These are phyloP conservation scores for Fusarium sp. DNA, from an alignment of 2,329 filamentous ascomycete species.

Conservation along the genomic window DNA sequence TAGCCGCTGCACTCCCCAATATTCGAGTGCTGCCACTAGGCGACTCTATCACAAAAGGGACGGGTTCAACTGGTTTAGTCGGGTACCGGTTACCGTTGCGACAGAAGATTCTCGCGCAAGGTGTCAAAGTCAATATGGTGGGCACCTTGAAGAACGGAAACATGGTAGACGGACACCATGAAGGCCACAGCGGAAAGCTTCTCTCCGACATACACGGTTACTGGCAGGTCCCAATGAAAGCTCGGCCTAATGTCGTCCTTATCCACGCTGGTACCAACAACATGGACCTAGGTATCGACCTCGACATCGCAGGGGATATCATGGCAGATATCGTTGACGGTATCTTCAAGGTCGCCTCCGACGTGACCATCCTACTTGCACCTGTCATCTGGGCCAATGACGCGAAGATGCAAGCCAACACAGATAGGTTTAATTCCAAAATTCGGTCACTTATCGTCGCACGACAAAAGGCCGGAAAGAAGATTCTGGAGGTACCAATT, in stretches of 20 bases:
- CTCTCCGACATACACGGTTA: slow-evolving; percentile 26
- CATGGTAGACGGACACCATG: slow-evolving; percentile 30
- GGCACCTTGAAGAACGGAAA: slow-evolving; percentile 19
- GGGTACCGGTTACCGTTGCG: slow-evolving; percentile 23
- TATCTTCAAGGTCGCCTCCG: slow-evolving; percentile 28
- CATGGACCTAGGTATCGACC: slow-evolving; percentile 25
- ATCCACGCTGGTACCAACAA: slow-evolving; percentile 38
- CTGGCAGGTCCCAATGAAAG: slow-evolving; percentile 27
- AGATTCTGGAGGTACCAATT: slow-evolving; percentile 26
- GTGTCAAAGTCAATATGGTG: slow-evolving; percentile 28
- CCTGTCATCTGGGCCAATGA: slow-evolving; percentile 37
- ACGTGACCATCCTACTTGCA: slow-evolving; percentile 25
- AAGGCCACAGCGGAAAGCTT: slow-evolving; percentile 33
- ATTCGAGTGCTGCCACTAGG: slow-evolving; percentile 29
- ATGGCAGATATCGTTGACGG: slow-evolving; percentile 24
- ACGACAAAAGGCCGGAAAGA: slow-evolving; percentile 8
- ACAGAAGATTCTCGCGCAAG: slow-evolving; percentile 16
- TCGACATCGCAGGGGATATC: slow-evolving; percentile 7
- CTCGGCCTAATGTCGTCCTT: slow-evolving; percentile 33
- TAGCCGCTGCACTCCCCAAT: slow-evolving; percentile 12
- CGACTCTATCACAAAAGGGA: slow-evolving; percentile 39
- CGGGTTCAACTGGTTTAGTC: slow-evolving; percentile 19
- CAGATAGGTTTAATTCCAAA: slow-evolving; percentile 26
- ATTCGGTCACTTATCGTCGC: slow-evolving; percentile 11
- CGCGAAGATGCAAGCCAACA: slow-evolving; percentile 29